Base-by-base conservation (phyloP, 2,329 filamentous ascomycete species). In the Eurotiales sp. region DNA sequence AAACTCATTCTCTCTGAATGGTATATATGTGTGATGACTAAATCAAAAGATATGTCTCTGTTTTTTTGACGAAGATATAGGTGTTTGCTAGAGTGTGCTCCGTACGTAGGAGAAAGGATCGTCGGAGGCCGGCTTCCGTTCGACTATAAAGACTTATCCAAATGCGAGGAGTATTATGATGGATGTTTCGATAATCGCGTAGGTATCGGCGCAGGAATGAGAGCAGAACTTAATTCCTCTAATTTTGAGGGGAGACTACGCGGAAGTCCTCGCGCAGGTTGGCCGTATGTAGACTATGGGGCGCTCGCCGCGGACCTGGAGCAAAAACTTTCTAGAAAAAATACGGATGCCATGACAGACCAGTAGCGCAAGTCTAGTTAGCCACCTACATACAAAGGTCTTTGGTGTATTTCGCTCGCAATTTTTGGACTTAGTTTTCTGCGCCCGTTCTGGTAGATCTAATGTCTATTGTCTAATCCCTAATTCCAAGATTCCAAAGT, bases 1-100 rank as follows among this genome's bases (percentile, higher is more conserved):
- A 70, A 61, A 52, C 59, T 71, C 69, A 72, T 72, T 39, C 34
- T 48, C 40, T 42, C 17, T 5, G 17, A 29, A 41, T 14, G 21
- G 11, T 42, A 3, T 19, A 19, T 25, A 27, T 25, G 21, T 42
- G 8, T 22, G 4, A 11, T 40, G 17, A 15, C n/a, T 8, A 11
- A 41, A 21, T 14, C 4, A 25, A 15, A 21, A 14, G 39, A 17
- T 37, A 12, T 19, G 14, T 21, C 22, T 11, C 22, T 30, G 14
- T 10, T 32, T 30, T 45, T n/a, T 32, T 23, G 30, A 42, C 39
- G 27, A 27, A 29, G 46, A 17, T 37, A 37, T 37, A 37, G 25
- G 25, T 27, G n/a, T n/a, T 36, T 36, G n/a, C 29, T n/a, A 32
- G 10, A 11, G 4, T 5, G 29, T 32, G n/a, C n/a, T n/a, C n/a